Evolutionary conservation across 202 grass and related monocot genomes (phyloP).

Genomic region (Bolboschoenoplectus hybrid): DNA sequence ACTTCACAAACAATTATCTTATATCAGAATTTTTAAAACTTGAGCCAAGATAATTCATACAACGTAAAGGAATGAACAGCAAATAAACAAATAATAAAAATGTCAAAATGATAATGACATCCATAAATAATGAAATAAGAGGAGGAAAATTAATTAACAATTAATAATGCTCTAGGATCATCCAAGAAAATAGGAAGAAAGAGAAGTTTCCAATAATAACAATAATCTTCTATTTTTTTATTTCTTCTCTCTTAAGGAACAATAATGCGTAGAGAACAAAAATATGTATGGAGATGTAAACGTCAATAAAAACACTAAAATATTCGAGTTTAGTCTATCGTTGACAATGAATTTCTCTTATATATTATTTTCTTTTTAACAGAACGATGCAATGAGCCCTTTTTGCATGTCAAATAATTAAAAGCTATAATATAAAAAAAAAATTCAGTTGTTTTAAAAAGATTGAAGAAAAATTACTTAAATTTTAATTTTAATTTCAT

Average conservation of each 20-base stretch:
- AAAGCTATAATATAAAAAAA: too few relatives aligned
- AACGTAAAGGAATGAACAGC: not conserved
- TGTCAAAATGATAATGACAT: slow-evolving; percentile 14
- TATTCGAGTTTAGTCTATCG: not conserved
- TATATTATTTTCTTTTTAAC: not conserved
- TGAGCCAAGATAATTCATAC: not conserved
- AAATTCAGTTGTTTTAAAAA: too few relatives aligned
- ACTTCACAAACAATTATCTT: not conserved
- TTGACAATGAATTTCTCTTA: not conserved
- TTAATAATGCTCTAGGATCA: not conserved
- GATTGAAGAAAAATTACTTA: too few relatives aligned
- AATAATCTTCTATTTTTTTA: not conserved
- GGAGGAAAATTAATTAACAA: not conserved
- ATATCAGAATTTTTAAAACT: not conserved
- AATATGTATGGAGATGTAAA: not conserved
- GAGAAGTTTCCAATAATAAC: not conserved
- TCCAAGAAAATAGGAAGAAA: slow-evolving; percentile 11
- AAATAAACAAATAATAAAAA: not conserved
- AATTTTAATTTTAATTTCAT: too few relatives aligned
- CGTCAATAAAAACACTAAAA: not conserved
- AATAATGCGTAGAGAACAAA: not conserved
- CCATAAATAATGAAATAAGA: not conserved
- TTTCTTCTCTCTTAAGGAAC: not conserved
- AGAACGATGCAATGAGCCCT: not conserved
- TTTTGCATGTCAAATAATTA: not conserved